These are phyloP conservation scores for Talaromyces sp. DNA, from an alignment of 2,329 filamentous ascomycete genomes.

Conservation along the genomic window DNA sequence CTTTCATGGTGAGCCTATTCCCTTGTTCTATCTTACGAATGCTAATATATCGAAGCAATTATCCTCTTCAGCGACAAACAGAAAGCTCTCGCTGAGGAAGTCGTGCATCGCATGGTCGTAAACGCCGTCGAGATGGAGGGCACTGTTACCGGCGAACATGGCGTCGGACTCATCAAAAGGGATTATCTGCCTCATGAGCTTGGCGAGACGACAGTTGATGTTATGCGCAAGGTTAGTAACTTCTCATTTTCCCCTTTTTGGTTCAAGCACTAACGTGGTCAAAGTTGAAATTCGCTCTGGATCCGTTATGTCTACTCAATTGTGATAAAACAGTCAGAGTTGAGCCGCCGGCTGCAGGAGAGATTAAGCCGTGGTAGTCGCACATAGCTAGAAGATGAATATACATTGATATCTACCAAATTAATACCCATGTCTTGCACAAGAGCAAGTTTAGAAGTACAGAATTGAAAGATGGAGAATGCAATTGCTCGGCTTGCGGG, in stretches of 20 bases:
- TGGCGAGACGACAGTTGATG: constrained; percentile 58
- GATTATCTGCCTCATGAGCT: constrained; percentile 63
- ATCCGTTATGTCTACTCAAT: constrained; percentile 63
- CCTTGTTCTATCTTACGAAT: not conserved
- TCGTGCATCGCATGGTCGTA: constrained; percentile 68
- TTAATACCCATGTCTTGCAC: not conserved
- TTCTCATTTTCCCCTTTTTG: not conserved
- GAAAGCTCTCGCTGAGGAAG: constrained; percentile 52
- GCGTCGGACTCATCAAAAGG: constrained; percentile 66
- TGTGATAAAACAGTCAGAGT: constrained; percentile 64
- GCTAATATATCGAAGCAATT: constrained; percentile 47
- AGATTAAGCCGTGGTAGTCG: constrained; percentile 17
- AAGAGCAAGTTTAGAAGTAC: not conserved
- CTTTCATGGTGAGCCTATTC: constrained; percentile 55
- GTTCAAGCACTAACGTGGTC: constrained; percentile 4
- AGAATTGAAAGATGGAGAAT: not conserved
- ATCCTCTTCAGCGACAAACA: constrained; percentile 60
- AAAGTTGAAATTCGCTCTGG: constrained; percentile 62
- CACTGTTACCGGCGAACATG: constrained; percentile 70
- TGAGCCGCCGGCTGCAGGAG: constrained; percentile 27
- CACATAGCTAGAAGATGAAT: not conserved
- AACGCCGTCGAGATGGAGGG: constrained; percentile 67
- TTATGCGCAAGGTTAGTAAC: constrained; percentile 59
- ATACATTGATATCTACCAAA: not conserved
- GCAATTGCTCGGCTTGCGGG: constrained; percentile 1